A percentile compares a stretch with the other conserved stretches of the same genome.
These are phyloP conservation scores for Paramicrosporidium saccamoebae DNA, from an alignment of 371 early-diverging fungal genomes.

Conservation along the genomic window DNA sequence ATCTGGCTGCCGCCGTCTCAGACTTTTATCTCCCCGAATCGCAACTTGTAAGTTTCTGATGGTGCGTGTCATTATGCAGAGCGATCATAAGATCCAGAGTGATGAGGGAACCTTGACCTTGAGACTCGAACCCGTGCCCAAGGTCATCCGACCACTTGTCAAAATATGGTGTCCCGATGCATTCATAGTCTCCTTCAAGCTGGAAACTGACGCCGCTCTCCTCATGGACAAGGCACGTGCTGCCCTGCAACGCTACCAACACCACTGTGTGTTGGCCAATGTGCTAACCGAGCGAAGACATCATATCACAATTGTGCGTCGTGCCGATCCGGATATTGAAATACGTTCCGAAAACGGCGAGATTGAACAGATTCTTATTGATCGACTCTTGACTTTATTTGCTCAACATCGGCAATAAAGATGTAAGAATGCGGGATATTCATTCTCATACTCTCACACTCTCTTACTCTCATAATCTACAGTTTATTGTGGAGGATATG, in stretches of 20 bases:
- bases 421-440: too few relatives aligned
- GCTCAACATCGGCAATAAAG: too few relatives aligned
- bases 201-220: conserved; percentile 63
- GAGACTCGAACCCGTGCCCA: conserved; percentile 76
- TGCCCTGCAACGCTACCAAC: conserved; percentile 56
- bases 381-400: too few relatives aligned
- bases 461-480: too few relatives aligned
- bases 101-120: conserved; percentile 42
- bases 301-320: conserved; percentile 3
- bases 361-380: too few relatives aligned
- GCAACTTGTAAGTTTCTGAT: not conserved
- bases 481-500: too few relatives aligned
- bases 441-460: too few relatives aligned
- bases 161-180: conserved; percentile 54
- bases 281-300: conserved; percentile 39
- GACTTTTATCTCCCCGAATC: conserved; percentile 31
- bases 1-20: conserved; percentile 87
- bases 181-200: conserved; percentile 79
- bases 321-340: too few relatives aligned
- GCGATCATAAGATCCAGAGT: conserved; percentile 84
- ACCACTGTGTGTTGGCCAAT: conserved; percentile 87
- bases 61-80: conserved; percentile 6
- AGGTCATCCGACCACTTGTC: conserved; percentile 65
- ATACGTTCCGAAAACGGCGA: too few relatives aligned
- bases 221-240: conserved; percentile 40